Evolutionary conservation across 164 flowering plant genomes (phyloP).

Genomic region (Vitis labrusca): DNA sequence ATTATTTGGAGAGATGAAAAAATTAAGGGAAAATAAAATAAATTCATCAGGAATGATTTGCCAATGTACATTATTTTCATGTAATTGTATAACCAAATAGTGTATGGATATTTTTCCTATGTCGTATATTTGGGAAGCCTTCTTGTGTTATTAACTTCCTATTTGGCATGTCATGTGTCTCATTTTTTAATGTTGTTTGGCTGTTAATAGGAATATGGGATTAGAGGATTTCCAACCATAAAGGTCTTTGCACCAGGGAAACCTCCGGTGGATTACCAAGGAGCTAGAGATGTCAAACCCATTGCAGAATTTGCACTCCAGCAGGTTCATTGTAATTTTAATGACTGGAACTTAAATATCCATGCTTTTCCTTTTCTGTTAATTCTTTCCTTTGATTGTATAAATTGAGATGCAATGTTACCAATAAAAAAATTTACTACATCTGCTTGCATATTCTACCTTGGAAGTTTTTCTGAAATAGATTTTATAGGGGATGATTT

Average conservation of each 20-base stretch:
- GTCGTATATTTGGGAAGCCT: too few species aligned
- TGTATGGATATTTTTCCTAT: too few species aligned
- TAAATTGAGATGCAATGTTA: background rate
- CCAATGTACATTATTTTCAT: too few species aligned
- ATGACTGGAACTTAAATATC: background rate
- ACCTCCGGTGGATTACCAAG: constrained; percentile 90
- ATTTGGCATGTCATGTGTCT: too few species aligned
- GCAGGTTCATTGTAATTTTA: constrained; percentile 53
- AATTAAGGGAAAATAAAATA: too few species aligned
- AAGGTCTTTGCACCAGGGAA: constrained; percentile 94
- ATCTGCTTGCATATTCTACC: too few species aligned
- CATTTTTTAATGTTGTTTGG: background rate
- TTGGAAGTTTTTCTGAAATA: too few species aligned
- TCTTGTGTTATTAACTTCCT: too few species aligned
- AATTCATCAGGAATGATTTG: too few species aligned
- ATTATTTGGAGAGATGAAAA: too few species aligned
- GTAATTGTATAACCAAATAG: too few species aligned
- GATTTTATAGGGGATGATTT: too few species aligned
- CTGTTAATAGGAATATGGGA: constrained; percentile 79
- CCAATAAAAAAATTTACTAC: background rate
- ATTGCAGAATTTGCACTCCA: constrained; percentile 79
- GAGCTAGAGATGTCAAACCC: constrained; percentile 93
- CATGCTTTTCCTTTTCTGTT: background rate
- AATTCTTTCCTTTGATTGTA: background rate
- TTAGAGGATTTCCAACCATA: constrained; percentile 92